A percentile compares a stretch with the other conserved stretches of the same genome.
Evolutionary conservation across 2,329 filamentous ascomycete genomes (phyloP).

Genomic region (Botryotinia globosa): DNA sequence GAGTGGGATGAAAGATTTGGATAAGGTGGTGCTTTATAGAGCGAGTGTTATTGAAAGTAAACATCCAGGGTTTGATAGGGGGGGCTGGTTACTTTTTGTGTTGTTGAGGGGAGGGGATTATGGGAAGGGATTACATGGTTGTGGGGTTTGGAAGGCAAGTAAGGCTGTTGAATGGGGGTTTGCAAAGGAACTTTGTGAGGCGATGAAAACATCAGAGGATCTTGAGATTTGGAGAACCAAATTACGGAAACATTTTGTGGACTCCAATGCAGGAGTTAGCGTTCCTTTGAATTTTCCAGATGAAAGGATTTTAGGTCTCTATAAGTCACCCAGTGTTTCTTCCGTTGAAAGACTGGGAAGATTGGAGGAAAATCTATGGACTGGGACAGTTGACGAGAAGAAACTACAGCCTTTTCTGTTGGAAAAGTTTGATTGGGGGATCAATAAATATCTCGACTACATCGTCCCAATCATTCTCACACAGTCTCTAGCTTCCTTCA

Average conservation of each 20-base stretch:
- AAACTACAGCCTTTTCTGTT: slow-evolving; percentile 19
- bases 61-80: slow-evolving; percentile 10
- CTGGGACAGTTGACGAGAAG: slow-evolving; percentile 15
- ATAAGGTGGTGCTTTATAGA: slow-evolving; percentile 20
- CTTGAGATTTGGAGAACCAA: slow-evolving; percentile 16
- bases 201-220: not conserved
- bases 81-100: slow-evolving; percentile 16
- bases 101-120: slow-evolving; percentile 10
- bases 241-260: slow-evolving; percentile 4
- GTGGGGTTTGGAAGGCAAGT: not conserved
- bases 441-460: slow-evolving; percentile 20
- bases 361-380: not conserved
- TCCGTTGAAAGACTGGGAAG: not conserved
- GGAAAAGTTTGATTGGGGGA: slow-evolving; percentile 24
- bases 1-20: slow-evolving; percentile 5
- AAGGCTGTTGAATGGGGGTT: not conserved
- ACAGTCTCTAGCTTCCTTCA: slow-evolving; percentile 6
- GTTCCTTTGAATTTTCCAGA: slow-evolving; percentile 20
- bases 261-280: slow-evolving; percentile 1
- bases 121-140: not conserved
- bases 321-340: slow-evolving; percentile 20
- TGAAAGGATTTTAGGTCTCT: slow-evolving; percentile 19
- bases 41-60: slow-evolving; percentile 20
- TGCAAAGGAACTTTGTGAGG: not conserved
- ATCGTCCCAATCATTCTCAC: slow-evolving; percentile 23